These are phyloP conservation scores for Fusarium oxysporum DNA, from an alignment of 2,329 filamentous ascomycete genomes.

Conservation along the genomic window DNA sequence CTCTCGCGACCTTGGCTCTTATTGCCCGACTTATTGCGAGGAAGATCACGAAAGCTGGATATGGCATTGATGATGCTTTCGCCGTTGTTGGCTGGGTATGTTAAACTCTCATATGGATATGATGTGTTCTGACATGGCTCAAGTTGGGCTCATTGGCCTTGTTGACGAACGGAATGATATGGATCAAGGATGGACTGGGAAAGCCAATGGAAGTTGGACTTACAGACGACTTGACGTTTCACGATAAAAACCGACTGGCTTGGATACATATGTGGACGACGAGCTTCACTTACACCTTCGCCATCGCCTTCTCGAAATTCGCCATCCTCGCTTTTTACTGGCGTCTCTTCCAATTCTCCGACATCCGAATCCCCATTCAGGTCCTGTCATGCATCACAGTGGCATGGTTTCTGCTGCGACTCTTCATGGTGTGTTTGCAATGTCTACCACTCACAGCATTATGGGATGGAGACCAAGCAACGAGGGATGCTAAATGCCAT, in stretches of 20 bases:
- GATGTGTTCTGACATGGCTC: background rate
- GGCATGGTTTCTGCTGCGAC: conserved; percentile 46
- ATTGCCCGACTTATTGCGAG: conserved; percentile 34
- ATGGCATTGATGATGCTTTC: conserved; percentile 38
- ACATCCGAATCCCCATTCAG: conserved; percentile 46
- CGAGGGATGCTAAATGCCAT: conserved; percentile 41
- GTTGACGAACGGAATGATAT: conserved; percentile 30
- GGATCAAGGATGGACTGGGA: conserved; percentile 30
- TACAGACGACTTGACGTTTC: conserved; percentile 24
- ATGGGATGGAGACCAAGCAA: conserved; percentile 47
- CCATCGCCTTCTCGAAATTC: conserved; percentile 46
- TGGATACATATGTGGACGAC: conserved; percentile 43
- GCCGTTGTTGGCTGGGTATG: conserved; percentile 41
- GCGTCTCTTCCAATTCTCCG: conserved; percentile 46
- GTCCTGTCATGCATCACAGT: conserved; percentile 40
- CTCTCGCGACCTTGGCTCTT: conserved; percentile 35
- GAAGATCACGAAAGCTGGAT: conserved; percentile 39
- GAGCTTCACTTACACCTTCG: conserved; percentile 46
- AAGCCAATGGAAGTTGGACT: conserved; percentile 33
- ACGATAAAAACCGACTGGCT: conserved; percentile 28
- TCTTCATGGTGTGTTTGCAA: conserved; percentile 49
- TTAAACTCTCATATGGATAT: background rate
- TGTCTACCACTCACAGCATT: conserved; percentile 50
- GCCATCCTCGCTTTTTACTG: conserved; percentile 48
- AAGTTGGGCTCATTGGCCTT: conserved; percentile 36